Conservation (phyloP, 805 yeast species). For the Hemisphaericaspora nanyangensis region DNA sequence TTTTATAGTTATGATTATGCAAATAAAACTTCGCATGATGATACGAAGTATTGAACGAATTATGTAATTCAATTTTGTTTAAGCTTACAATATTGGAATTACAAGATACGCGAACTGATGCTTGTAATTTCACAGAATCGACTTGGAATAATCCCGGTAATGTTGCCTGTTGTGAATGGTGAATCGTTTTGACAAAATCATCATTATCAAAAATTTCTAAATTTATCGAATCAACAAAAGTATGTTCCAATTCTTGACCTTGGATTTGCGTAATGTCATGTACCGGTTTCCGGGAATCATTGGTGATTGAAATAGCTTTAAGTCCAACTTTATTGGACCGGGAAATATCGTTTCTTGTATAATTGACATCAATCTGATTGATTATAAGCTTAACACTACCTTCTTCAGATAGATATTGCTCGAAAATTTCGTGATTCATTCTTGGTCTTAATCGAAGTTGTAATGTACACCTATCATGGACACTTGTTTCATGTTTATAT, state of each 20-base stretch:
- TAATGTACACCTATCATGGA: constrained; percentile 15
- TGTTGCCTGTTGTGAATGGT: constrained; percentile 17
- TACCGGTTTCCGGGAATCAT: constrained; percentile 1
- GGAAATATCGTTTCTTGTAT: constrained; percentile 3
- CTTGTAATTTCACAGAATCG: constrained; percentile 12
- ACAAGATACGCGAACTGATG: constrained; percentile 8
- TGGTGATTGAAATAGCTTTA: constrained; percentile 4
- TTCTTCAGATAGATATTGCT: constrained; percentile 5
- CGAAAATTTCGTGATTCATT: constrained; percentile 7
- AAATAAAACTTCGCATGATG: not conserved
- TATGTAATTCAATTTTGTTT: constrained; percentile 8
- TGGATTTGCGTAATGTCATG: not conserved
- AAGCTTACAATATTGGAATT: constrained; percentile 2
- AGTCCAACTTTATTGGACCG: not conserved
- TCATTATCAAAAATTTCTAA: constrained; percentile 3
- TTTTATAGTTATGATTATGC: not conserved
- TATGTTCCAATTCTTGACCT: constrained; percentile 4
- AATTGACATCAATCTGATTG: constrained; percentile 10
- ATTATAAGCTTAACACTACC: constrained; percentile 7
- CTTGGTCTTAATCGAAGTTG: constrained; percentile 17
- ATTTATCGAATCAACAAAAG: constrained; percentile 4
- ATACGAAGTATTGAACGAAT: not conserved
- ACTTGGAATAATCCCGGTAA: constrained; percentile 22
- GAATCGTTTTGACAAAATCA: constrained; percentile 13
- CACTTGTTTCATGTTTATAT: constrained; percentile 9